Percentiles rank a stretch among this genome's conserved stretches.
phyloP scores from a whole-genome alignment of 2,329 filamentous ascomycete genomes.

The Colletotrichum sp. region DNA sequence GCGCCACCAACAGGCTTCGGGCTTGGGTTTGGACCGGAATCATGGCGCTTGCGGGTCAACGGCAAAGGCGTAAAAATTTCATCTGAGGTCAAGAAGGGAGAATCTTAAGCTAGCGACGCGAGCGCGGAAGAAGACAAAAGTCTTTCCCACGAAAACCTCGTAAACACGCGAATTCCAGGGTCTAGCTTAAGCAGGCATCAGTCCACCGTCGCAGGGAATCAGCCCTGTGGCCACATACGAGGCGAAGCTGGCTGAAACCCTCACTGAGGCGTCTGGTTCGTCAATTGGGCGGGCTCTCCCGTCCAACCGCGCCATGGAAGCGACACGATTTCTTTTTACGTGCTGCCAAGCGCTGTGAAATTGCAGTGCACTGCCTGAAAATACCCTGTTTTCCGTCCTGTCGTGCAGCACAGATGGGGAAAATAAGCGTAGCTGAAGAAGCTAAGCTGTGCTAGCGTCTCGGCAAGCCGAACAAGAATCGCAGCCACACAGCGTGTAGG shows the following conservation, averaged over 20 bases:
- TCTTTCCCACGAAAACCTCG: not conserved
- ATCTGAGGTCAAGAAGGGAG: not conserved
- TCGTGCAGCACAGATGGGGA: not conserved
- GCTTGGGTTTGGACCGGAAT: accelerated
- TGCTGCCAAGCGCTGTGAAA: not conserved
- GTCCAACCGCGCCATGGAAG: not conserved
- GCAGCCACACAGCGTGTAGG: not conserved
- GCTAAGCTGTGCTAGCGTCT: not conserved
- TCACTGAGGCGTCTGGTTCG: not conserved
- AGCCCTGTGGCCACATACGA: not conserved
- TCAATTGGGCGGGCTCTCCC: not conserved
- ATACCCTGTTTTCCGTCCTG: not conserved
- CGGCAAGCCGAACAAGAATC: not conserved
- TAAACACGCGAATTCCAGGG: not conserved
- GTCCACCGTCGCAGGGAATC: not conserved
- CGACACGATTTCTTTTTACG: not conserved
- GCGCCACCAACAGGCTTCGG: not conserved
- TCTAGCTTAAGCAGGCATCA: not conserved
- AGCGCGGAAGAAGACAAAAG: accelerated
- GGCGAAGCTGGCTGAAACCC: not conserved
- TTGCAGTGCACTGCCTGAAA: not conserved
- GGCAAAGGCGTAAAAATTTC: accelerated
- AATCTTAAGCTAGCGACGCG: not conserved
- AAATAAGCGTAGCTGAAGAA: not conserved
- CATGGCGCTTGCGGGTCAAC: not conserved